A percentile compares a stretch with the other conserved stretches of the same genome.
These are phyloP conservation scores for Malassezia obtusa DNA, from an alignment of 1,284 basidiomycete species.

Conservation along the genomic window DNA sequence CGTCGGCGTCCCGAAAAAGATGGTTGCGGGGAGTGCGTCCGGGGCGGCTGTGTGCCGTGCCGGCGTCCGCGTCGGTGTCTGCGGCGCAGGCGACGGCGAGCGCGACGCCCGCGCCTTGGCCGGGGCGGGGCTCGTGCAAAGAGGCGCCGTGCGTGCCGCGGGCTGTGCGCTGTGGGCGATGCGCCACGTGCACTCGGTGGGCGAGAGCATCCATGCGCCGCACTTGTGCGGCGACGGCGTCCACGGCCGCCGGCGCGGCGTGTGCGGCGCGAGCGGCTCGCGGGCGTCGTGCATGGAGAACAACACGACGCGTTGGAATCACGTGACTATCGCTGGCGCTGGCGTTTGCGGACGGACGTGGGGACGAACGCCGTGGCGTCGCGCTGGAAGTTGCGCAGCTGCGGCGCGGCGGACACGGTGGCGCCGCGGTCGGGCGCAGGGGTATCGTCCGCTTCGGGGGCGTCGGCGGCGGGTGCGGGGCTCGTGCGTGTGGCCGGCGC, in stretches of 20 bases:
- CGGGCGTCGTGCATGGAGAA: neutral
- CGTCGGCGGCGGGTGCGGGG: neutral
- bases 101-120: too few relatives aligned
- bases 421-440: slow-evolving; percentile 15
- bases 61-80: neutral
- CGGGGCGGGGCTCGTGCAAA: too few relatives aligned
- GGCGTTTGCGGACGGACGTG: slow-evolving; percentile 2
- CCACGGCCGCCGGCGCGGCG: neutral
- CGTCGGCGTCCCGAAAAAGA: slow-evolving; percentile 8
- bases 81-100: neutral
- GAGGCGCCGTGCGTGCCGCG: neutral
- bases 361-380: slow-evolving; percentile 44
- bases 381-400: slow-evolving; percentile 41
- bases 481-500: neutral
- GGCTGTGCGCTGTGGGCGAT: neutral
- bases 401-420: slow-evolving; percentile 35
- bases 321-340: slow-evolving; percentile 3
- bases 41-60: too few relatives aligned
- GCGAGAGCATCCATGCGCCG: neutral
- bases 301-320: neutral
- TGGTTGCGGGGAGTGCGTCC: neutral
- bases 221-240: neutral
- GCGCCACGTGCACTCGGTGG: neutral
- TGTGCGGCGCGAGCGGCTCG: neutral
- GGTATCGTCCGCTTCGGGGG: neutral